These are phyloP conservation scores for Penicillium sp. DNA, from an alignment of 2,329 filamentous ascomycete species.

Conservation along the genomic window DNA sequence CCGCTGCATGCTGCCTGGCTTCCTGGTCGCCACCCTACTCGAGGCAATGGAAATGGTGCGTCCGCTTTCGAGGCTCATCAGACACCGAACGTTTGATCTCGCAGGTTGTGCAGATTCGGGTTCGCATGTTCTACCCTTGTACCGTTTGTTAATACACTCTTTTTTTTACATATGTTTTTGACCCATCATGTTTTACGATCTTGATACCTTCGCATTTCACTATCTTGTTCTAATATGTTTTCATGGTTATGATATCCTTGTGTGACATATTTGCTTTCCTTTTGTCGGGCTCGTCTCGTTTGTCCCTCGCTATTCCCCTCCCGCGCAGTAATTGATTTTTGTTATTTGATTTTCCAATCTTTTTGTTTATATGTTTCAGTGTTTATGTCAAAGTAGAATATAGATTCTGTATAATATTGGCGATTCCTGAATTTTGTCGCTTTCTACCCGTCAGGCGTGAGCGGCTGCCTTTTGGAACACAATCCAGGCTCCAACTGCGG, in stretches of 20 bases:
- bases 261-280: background rate
- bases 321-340: background rate
- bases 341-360: background rate
- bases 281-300: background rate
- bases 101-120: background rate
- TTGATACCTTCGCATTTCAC: conserved; percentile 21
- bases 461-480: background rate
- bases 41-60: conserved; percentile 23
- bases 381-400: background rate
- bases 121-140: background rate
- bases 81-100: conserved; percentile 13
- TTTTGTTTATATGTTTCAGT: background rate
- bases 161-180: background rate
- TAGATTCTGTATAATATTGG: conserved; percentile 3
- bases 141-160: background rate
- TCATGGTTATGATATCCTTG: conserved; percentile 6
- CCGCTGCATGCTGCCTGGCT: conserved; percentile 49
- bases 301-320: background rate
- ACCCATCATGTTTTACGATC: conserved; percentile 23
- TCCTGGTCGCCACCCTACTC: conserved; percentile 29
- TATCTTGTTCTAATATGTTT: conserved; percentile 1
- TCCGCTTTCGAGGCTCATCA: conserved; percentile 19
- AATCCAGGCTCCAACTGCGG: background rate
- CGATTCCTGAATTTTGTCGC: background rate
- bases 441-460: background rate